Percentiles rank a stretch among this genome's conserved stretches.
These are phyloP conservation scores for Pistacia atlantica DNA, from an alignment of 345 rosid genomes.

Conservation along the genomic window DNA sequence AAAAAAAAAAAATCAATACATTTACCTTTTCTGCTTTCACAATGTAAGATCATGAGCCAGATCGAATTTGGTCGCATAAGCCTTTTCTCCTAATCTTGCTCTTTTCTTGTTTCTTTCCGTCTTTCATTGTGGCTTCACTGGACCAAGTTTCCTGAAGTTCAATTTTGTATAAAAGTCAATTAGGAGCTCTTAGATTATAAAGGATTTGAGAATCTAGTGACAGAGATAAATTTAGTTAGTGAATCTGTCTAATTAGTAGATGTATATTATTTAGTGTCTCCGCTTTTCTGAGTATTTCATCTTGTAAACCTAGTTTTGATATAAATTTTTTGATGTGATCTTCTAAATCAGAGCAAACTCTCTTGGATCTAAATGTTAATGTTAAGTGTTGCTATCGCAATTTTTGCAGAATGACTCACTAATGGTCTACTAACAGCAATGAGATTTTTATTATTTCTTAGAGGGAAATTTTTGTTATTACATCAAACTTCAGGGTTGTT, in stretches of 20 bases:
- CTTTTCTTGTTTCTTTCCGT: background rate
- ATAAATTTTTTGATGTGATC: too few relatives aligned
- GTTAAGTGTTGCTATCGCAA: too few relatives aligned
- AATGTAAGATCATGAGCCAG: background rate
- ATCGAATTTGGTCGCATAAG: background rate
- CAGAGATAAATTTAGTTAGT: background rate
- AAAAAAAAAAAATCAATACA: background rate
- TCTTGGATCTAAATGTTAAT: too few relatives aligned
- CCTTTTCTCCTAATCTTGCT: background rate
- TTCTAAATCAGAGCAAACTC: too few relatives aligned
- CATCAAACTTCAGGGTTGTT: too few relatives aligned
- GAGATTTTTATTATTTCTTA: too few relatives aligned
- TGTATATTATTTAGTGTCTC: background rate
- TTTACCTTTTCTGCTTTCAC: background rate
- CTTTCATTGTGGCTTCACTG: background rate
- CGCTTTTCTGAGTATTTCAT: background rate
- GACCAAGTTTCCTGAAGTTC: background rate
- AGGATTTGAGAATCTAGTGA: background rate
- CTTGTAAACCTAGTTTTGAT: too few relatives aligned
- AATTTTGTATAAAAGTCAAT: conserved; percentile 7
- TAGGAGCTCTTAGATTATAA: background rate
- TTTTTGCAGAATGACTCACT: too few relatives aligned
- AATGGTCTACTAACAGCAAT: too few relatives aligned
- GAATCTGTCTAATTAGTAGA: background rate
- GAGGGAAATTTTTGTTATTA: too few relatives aligned